Base-by-base conservation (phyloP, 2,329 filamentous ascomycete species). In the Hypoxylon rubiginosum region DNA sequence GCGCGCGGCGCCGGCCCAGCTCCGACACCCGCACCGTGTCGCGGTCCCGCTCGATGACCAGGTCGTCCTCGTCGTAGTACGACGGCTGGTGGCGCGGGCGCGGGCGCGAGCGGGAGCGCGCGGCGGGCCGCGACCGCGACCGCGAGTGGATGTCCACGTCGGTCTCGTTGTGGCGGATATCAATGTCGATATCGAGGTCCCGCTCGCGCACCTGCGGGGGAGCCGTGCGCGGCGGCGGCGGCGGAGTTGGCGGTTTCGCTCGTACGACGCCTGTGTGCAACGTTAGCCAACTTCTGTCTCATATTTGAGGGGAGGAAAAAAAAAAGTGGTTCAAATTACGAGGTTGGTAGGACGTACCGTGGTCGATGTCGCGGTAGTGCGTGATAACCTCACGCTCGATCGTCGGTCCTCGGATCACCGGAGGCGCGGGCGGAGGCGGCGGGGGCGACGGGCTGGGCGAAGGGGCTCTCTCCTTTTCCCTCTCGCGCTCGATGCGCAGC, bases 351-450 rank as follows among this genome's bases (percentile, higher is more conserved):
- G 19, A 78, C 88, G 76, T 83, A 93, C 92, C 94, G 80, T 97
- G 93, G 75, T 97, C 92, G 72, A 97, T 91, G 75, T 95, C 92
- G 62, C 90, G 87, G 77, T 96, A 95, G 79, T 96, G 92, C 0
- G 93, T 97, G 70, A 97, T 94, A 63, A 97, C 90, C 76, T 97
- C 92, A 74, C 95, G 89, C 79, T 95, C 92, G 72, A 97, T 93
- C 0, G 91, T 91, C 34, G 93, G 93, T 19, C 90, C 90, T 45
- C 89, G 86, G 73, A 96, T 90, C 48, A 91, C 85, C 68, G 86
- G 85, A 30, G 88, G 89, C 48, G 86, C 87, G n/a, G 86, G 84
- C 8, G 86, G 85, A 11, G 85, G 83, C 3, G 88, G 87, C 19
- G 86, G 85, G 10, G 82, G 83, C 10, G 84, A 84, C 60, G 81